phyloP scores from a whole-genome alignment of 2,329 filamentous ascomycete genomes.

The Colletotrichum neosansevieriae region DNA sequence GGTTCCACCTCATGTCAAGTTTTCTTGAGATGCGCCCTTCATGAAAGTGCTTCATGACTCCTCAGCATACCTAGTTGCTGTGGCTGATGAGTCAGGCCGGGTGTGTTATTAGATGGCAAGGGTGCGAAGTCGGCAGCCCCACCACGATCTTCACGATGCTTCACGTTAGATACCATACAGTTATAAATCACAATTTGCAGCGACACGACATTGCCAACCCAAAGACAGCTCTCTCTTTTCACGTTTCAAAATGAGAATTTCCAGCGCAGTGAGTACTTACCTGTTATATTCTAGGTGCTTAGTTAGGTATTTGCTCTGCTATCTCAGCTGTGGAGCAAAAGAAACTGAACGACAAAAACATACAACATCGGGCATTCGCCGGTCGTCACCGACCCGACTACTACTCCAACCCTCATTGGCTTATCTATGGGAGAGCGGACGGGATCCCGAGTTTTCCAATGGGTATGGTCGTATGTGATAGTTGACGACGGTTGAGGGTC shows the following conservation, averaged over 20 bases:
- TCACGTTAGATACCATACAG: neutral
- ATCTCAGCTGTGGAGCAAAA: neutral
- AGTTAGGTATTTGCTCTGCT: neutral
- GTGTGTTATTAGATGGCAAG: neutral
- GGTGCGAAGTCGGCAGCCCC: neutral
- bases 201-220: neutral
- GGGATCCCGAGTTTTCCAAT: no score
- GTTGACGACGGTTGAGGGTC: no score
- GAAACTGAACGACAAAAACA: neutral
- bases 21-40: neutral
- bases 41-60: neutral
- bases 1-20: neutral
- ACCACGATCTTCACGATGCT: neutral
- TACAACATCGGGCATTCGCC: constrained; percentile 7
- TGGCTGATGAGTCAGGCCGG: neutral
- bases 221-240: no score
- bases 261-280: neutral
- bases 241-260: no score
- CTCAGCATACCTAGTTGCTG: neutral
- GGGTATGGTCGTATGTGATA: no score
- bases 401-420: neutral
- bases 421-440: no score
- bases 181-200: neutral
- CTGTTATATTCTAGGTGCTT: neutral
- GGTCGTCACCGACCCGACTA: neutral